These are phyloP conservation scores for Crithidia acanthocephali DNA, from an alignment of 208 protist genomes.

Conservation along the genomic window DNA sequence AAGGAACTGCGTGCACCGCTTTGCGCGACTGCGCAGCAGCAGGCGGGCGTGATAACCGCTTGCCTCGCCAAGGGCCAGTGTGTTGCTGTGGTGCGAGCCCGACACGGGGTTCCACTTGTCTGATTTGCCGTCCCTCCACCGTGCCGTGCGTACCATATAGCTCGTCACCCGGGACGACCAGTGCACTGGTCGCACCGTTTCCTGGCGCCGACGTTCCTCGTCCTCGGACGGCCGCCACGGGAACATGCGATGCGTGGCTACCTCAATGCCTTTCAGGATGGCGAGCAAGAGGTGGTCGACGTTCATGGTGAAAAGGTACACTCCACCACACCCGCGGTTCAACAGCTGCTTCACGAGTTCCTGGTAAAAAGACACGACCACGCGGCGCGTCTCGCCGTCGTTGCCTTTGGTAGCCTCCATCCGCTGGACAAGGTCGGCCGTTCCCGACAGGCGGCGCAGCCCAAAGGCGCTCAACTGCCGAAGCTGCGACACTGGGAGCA, in stretches of 20 bases:
- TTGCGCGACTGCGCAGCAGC: slow-evolving; percentile 41
- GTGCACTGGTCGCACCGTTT: slow-evolving; percentile 91
- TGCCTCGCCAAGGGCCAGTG: slow-evolving; percentile 77
- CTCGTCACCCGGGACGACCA: slow-evolving; percentile 89
- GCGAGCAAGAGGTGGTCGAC: slow-evolving; percentile 71
- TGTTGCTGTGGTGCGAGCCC: slow-evolving; percentile 67
- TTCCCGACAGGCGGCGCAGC: slow-evolving; percentile 69
- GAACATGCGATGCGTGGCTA: slow-evolving; percentile 39
- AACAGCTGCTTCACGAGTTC: slow-evolving; percentile 85
- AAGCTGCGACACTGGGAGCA: slow-evolving; percentile 79
- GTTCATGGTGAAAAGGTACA: slow-evolving; percentile 97
- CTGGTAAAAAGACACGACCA: slow-evolving; percentile 41
- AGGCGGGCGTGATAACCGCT: slow-evolving; percentile 62
- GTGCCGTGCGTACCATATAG: slow-evolving; percentile 86
- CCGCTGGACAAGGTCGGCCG: slow-evolving; percentile 38
- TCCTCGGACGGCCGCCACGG: slow-evolving; percentile 68
- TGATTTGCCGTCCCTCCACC: slow-evolving; percentile 92
- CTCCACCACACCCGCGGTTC: slow-evolving; percentile 58
- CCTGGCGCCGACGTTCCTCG: slow-evolving; percentile 51
- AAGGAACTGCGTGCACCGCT: slow-evolving; percentile 49
- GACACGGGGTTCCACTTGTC: slow-evolving; percentile 73
- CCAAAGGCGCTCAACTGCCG: slow-evolving; percentile 53
- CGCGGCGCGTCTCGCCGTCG: slow-evolving; percentile 65
- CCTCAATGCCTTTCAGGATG: slow-evolving; percentile 67
- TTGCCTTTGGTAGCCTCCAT: slow-evolving; percentile 21